These are phyloP conservation scores for Akebia trifoliata DNA, from an alignment of 164 flowering plant species.

Conservation along the genomic window DNA sequence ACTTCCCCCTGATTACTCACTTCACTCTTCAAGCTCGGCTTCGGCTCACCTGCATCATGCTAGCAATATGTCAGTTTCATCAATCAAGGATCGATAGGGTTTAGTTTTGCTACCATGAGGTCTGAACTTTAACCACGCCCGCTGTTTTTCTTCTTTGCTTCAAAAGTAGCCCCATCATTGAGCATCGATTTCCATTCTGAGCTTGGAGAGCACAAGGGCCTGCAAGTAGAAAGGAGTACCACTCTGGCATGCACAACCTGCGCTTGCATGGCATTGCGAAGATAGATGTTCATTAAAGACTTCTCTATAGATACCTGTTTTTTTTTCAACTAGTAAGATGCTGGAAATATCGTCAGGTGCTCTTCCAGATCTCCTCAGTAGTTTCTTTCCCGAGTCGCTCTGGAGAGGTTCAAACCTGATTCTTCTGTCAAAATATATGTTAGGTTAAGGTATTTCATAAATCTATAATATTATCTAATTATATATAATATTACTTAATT, in stretches of 20 bases:
- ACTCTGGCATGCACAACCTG: conserved; percentile 92
- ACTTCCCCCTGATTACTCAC: neutral
- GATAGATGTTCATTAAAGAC: no score
- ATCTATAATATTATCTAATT: no score
- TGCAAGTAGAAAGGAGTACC: conserved; percentile 97
- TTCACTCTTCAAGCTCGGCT: neutral
- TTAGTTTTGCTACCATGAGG: neutral
- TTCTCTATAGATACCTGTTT: conserved; percentile 37
- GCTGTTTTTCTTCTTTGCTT: conserved; percentile 74
- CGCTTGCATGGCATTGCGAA: conserved; percentile 96
- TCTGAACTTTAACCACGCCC: conserved; percentile 54
- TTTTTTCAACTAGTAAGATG: conserved; percentile 88
- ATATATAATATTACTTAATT: no score
- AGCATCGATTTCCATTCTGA: conserved; percentile 98
- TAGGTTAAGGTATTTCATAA: neutral
- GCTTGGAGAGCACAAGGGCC: conserved; percentile 90
- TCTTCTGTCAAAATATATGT: conserved; percentile 36
- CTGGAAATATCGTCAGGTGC: conserved; percentile 97
- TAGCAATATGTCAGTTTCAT: no score
- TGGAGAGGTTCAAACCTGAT: conserved; percentile 87
- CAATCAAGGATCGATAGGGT: neutral
- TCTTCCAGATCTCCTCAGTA: conserved; percentile 82
- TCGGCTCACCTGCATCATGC: neutral
- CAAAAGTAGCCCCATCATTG: conserved; percentile 86
- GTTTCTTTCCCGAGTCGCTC: conserved; percentile 77